Percentiles rank a stretch among this genome's conserved stretches.
These are phyloP conservation scores for Madurella mycetomatis DNA, from an alignment of 2,329 filamentous ascomycete species.

Conservation along the genomic window DNA sequence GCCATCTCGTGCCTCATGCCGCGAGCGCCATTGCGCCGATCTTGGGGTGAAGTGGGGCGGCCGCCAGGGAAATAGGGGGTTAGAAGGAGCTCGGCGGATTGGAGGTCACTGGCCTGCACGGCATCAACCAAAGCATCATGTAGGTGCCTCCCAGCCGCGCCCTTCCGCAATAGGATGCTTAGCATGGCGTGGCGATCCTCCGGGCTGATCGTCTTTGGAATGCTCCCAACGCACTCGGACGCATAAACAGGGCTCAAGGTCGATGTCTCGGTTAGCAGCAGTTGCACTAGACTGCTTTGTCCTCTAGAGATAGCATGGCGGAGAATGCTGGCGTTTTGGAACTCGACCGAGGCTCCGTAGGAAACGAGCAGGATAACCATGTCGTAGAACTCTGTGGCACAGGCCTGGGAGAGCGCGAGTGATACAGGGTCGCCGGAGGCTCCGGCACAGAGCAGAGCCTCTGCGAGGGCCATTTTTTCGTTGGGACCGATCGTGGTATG, in stretches of 20 bases:
- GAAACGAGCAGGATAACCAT: constrained; percentile 51
- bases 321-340: constrained; percentile 46
- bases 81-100: constrained; percentile 47
- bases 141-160: constrained; percentile 44
- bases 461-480: constrained; percentile 48
- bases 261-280: constrained; percentile 44
- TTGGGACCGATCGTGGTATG: constrained; percentile 44
- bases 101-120: constrained; percentile 43
- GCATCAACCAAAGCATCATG: constrained; percentile 49
- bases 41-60: constrained; percentile 26
- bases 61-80: constrained; percentile 42
- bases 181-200: constrained; percentile 45
- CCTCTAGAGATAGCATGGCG: constrained; percentile 46
- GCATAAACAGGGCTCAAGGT: constrained; percentile 42
- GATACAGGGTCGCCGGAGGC: constrained; percentile 49
- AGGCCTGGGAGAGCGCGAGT: constrained; percentile 45
- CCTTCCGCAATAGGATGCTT: constrained; percentile 44
- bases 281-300: constrained; percentile 43
- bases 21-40: constrained; percentile 28
- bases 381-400: constrained; percentile 47
- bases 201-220: constrained; percentile 44
- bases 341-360: constrained; percentile 53
- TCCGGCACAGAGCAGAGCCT: constrained; percentile 55
- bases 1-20: constrained; percentile 45
- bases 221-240: constrained; percentile 46